These are phyloP conservation scores for Coniferiporia weirii DNA, from an alignment of 1,284 basidiomycete species.

Conservation along the genomic window DNA sequence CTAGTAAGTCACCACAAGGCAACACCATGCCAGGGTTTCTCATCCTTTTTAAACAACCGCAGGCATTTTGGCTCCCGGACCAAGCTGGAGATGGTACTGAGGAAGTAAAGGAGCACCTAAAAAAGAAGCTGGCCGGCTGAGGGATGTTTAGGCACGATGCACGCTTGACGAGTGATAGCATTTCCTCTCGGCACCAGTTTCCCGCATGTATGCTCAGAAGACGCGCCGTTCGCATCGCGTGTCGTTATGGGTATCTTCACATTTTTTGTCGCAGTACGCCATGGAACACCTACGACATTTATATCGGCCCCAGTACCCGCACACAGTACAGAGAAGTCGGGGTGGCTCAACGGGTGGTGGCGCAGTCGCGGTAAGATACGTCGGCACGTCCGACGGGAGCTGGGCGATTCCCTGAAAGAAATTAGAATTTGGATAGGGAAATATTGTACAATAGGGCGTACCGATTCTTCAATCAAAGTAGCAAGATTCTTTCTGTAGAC, in stretches of 20 bases:
- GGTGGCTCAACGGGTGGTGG: slow-evolving; percentile 45
- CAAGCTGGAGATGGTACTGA: slow-evolving; percentile 45
- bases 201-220: slow-evolving; percentile 26
- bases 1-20: slow-evolving; percentile 51
- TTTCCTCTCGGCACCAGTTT: no score
- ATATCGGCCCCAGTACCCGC: slow-evolving; percentile 64
- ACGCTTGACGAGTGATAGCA: background rate
- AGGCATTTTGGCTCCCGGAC: slow-evolving; percentile 86
- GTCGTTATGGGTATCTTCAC: slow-evolving; percentile 52
- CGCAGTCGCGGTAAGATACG: slow-evolving; percentile 52
- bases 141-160: background rate
- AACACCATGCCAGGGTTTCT: background rate
- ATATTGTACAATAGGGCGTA: slow-evolving; percentile 32
- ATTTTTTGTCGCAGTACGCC: slow-evolving; percentile 54
- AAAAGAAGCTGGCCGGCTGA: slow-evolving; percentile 25
- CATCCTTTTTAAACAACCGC: slow-evolving; percentile 18
- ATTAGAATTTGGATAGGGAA: background rate
- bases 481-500: slow-evolving; percentile 74
- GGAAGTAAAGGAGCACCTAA: slow-evolving; percentile 44
- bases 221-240: slow-evolving; percentile 57
- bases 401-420: slow-evolving; percentile 48
- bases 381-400: slow-evolving; percentile 45
- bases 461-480: slow-evolving; percentile 72
- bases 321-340: slow-evolving; percentile 58
- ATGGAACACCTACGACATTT: slow-evolving; percentile 54